Base-by-base conservation (phyloP, 1,284 basidiomycete species). In the Rhodotorula sp. region DNA sequence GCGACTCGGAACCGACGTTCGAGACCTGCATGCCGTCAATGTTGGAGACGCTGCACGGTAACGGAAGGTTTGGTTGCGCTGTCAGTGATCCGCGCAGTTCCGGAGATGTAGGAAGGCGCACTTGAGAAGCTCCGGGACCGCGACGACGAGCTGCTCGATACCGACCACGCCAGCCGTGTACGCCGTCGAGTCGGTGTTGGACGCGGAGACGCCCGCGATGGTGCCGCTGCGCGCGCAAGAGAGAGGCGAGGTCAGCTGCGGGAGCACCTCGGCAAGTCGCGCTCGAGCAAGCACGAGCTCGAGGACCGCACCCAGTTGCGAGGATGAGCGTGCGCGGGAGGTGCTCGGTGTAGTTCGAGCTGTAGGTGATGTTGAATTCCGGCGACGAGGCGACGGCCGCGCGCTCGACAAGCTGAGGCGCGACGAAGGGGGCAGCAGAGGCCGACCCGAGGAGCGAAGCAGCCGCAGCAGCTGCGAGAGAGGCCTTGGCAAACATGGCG, bases 51-150 rank as follows among this genome's bases (percentile, higher is more conserved):
- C 64, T 64, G 54, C 32, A 10, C 3, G 6, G 39, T 3, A 39
- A 34, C 2, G 9, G 12, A 32, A 10, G 21, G 32, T 29, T 22
- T 15, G 44, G 12, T 29, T 46, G 29, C 19, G 29, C 44, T 2
- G 41, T 13, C 32, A 36, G 59, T 27, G 19, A 61, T 46, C 17
- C 12, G 44, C 29, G 41, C 22, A 34, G 29, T 25, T 22, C 13
- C 25, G 19, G 29, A 32, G 29, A 8, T 17, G 41, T 22, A 15
- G 44, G 21, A 13, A 12, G 12, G 39, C 64, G 2, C 25, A 66
- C 36, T 76, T 76, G n/a, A 79, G 57, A 2, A 80, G 55, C 29
- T 77, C 74, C 3, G 79, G 78, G 1, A 80, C 79, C n/a, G 79
- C 79, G 71, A 61, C 32, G 29, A 71, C 62, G 53, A 71, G 63